Evolutionary conservation across 2,329 filamentous ascomycete species (phyloP), one percentile per base, ranked within the genome.

Genomic region (Hortaea sp.): DNA sequence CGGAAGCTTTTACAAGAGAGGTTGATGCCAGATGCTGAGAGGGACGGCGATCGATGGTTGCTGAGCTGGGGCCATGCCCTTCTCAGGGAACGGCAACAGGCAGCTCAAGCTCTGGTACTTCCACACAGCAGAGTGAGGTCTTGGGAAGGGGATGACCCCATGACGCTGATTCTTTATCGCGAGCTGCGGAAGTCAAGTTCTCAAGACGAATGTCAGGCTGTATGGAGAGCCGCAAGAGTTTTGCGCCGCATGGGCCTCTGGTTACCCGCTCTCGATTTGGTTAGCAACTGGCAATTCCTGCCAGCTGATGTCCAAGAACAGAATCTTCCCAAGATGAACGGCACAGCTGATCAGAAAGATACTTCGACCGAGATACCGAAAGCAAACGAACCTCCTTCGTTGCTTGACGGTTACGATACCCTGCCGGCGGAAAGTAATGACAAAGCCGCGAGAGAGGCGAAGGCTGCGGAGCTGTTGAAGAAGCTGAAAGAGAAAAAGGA

Each of bases 61-160:
- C 86, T 89, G 7, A 92, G 85, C 0, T 98, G 92, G 92, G 86
- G 87, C 2, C 95, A 95, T 62, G 94, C 88, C 84, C 86, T 95
- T 75, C 74, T 97, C 5, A 81, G 81, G 34, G 78, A 85, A 51
- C 79, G 82, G 49, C 85, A 94, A 54, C 85, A 88, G 73, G 85
- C 90, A 5, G 88, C 95, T 5, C 79, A 86, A 44, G 81, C 84
- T 5, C 71, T 98, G 3, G 84, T 65, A 11, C 49, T 48, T 44
- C 88, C 89, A 0, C 78, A 95, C 1, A 82, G 85, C 51, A 80
- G 78, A 0, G 7, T 5, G 11, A n/a, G 45, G 28, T 13, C 32
- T 6, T 83, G 82, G 53, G 72, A 89, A 45, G 79, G 88, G 0
- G 90, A 97, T 56, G 92, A 98, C 62, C 90, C 92, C 0, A 86